Conservation (phyloP, 2,329 filamentous ascomycete species). For the Rutstroemia sp. region DNA sequence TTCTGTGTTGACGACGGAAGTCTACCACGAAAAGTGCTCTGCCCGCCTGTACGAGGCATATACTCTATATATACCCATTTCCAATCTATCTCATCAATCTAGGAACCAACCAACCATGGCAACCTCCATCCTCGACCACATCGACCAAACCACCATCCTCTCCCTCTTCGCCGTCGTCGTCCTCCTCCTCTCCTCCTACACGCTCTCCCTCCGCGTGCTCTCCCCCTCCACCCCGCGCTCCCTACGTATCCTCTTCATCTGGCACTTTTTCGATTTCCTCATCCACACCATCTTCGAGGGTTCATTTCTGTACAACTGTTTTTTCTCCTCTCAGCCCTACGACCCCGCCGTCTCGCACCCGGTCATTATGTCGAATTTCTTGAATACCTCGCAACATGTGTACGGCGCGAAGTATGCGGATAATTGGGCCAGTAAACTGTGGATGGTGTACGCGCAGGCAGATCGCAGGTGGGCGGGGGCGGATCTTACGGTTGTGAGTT, state of each 20-base stretch:
- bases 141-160: constrained; percentile 52
- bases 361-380: constrained; percentile 35
- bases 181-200: constrained; percentile 44
- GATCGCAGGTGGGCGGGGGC: constrained; percentile 57
- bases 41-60: too few species aligned
- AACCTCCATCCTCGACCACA: constrained; percentile 32
- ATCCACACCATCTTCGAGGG: constrained; percentile 91
- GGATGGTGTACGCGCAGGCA: constrained; percentile 63
- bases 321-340: constrained; percentile 57
- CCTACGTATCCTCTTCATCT: constrained; percentile 76
- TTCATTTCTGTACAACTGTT: constrained; percentile 87
- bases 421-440: constrained; percentile 49
- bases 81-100: neutral
- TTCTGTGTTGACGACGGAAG: too few species aligned
- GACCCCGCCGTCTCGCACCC: constrained; percentile 32
- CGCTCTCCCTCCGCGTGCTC: constrained; percentile 39
- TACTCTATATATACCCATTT: too few species aligned
- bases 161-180: constrained; percentile 49
- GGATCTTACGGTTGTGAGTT: constrained; percentile 54
- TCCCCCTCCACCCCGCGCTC: constrained; percentile 34
- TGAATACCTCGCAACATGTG: constrained; percentile 40
- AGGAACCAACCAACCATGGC: neutral
- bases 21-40: too few species aligned
- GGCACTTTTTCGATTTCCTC: constrained; percentile 89
- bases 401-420: constrained; percentile 50